Evolutionary conservation across 192 early-diverging fungal genomes (phyloP), one percentile per base, ranked within the genome.

Genomic region (Linderina pennispora): DNA sequence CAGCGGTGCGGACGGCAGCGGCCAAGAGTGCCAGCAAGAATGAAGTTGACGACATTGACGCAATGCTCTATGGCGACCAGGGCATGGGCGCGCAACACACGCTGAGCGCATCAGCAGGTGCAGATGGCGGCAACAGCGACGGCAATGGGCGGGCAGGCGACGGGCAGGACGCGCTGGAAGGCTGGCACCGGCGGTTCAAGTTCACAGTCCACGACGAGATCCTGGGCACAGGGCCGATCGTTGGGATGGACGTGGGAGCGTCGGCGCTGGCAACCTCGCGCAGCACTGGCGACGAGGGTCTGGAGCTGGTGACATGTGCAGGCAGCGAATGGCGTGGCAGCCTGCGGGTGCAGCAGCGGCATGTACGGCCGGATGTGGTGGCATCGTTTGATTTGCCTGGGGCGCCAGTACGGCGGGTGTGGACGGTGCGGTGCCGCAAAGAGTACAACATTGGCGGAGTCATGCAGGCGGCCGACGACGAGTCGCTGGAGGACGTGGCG

Each of bases 131-230:
- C 5, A 40, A 40, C 21, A 17, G 5, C 38, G 21, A 22, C n/a
- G 8, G 20, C 8, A 20, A 43, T 53, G 24, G 58, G 53, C 45
- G 52, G 24, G 64, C 67, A 36, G 57, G 51, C n/a, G 57, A 73
- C 13, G 43, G 34, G 5, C 19, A 10, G n/a, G 28, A 53, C 50
- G 32, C 25, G 32, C 36, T 45, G 38, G n/a, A 51, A 31, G 7
- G 51, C 43, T 47, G 67, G 57, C 26, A 58, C 2, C 52, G 49
- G 39, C 58, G 67, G 6, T 81, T 83, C 55, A 63, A 54, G 5
- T 82, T 87, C 46, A 65, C 72, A n/a, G 78, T 94, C 0, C 80
- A 80, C 43, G 92, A 95, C 60, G 78, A 80, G 8, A 55, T 98
- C 1, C 48, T 84, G 13, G 84, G 85, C 46, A 84, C 83, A 0